Percentiles rank a stretch among this genome's conserved stretches.
Evolutionary conservation across 805 yeast genomes (phyloP).

Genomic region (Lipomyces spencermartinsiae): DNA sequence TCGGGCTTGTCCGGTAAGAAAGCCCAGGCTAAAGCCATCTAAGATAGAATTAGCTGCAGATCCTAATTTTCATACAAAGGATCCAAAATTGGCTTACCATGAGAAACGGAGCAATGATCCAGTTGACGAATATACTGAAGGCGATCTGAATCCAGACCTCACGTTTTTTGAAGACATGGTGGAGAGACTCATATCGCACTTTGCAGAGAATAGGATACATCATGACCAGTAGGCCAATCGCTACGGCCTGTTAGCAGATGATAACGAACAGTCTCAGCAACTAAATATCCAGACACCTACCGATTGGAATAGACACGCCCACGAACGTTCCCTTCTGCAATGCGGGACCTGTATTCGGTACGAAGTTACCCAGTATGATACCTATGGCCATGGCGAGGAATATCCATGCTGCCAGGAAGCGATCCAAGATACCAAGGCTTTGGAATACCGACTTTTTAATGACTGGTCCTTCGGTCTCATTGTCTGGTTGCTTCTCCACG

Average conservation of each 20-base stretch:
- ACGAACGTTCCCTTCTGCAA: constrained; percentile 37
- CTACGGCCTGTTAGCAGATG: constrained; percentile 16
- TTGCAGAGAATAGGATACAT: constrained; percentile 64
- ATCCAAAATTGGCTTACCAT: constrained; percentile 49
- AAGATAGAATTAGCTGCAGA: not conserved
- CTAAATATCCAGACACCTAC: constrained; percentile 13
- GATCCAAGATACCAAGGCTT: constrained; percentile 33
- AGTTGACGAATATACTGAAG: constrained; percentile 55
- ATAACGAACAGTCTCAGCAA: not conserved
- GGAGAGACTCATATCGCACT: constrained; percentile 57
- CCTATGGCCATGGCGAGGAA: constrained; percentile 42
- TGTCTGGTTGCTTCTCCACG: not conserved
- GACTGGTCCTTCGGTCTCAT: not conserved
- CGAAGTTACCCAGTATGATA: constrained; percentile 41
- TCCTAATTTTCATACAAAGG: not conserved
- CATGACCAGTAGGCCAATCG: constrained; percentile 60
- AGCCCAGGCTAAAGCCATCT: constrained; percentile 59
- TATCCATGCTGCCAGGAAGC: constrained; percentile 41
- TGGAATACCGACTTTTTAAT: constrained; percentile 20
- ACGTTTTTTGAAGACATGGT: constrained; percentile 40
- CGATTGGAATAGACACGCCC: constrained; percentile 42
- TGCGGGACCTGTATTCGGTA: constrained; percentile 35
- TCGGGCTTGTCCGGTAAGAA: constrained; percentile 55
- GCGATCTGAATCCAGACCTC: constrained; percentile 44
- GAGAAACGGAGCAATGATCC: constrained; percentile 62